These are phyloP conservation scores for Pyrus bretschneideri DNA, from an alignment of 306 rosid genomes.

Conservation along the genomic window DNA sequence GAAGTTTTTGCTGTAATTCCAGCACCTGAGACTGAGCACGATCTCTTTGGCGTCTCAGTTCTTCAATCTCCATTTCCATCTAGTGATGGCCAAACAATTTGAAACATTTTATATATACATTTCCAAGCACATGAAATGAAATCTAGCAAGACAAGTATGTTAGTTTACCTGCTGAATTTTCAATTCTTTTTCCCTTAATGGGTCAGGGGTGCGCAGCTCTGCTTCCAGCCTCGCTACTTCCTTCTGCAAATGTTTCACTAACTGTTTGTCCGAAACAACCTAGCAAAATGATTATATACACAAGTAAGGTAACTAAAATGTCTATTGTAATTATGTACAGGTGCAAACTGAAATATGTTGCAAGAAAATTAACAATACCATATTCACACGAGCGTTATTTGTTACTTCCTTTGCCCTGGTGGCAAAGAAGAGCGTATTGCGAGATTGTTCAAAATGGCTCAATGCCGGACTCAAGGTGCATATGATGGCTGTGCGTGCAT, in stretches of 20 bases:
- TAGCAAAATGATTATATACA: slow-evolving; percentile 7
- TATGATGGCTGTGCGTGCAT: slow-evolving; percentile 97
- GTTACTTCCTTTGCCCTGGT: slow-evolving; percentile 98
- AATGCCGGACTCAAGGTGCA: slow-evolving; percentile 96
- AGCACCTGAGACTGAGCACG: slow-evolving; percentile 76
- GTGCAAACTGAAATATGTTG: neutral
- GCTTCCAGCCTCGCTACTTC: slow-evolving; percentile 98
- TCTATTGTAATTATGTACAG: neutral
- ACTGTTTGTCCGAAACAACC: slow-evolving; percentile 94
- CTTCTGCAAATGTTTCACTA: slow-evolving; percentile 92
- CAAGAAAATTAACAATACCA: slow-evolving; percentile 45
- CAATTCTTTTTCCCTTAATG: slow-evolving; percentile 67
- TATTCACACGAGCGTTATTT: slow-evolving; percentile 89
- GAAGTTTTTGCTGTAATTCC: slow-evolving; percentile 69
- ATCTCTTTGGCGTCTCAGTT: slow-evolving; percentile 85
- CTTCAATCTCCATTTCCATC: slow-evolving; percentile 99
- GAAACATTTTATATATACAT: slow-evolving; percentile 10
- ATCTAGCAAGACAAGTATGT: neutral
- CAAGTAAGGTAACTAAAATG: neutral
- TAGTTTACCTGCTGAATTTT: slow-evolving; percentile 87
- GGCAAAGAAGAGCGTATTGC: slow-evolving; percentile 92
- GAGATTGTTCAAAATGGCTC: slow-evolving; percentile 90
- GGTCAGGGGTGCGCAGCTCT: slow-evolving; percentile 88
- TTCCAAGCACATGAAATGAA: neutral
- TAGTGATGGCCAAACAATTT: slow-evolving; percentile 17